phyloP scores from a whole-genome alignment of 768 basidiomycete genomes.

The Pleurotus citrinopileatus region DNA sequence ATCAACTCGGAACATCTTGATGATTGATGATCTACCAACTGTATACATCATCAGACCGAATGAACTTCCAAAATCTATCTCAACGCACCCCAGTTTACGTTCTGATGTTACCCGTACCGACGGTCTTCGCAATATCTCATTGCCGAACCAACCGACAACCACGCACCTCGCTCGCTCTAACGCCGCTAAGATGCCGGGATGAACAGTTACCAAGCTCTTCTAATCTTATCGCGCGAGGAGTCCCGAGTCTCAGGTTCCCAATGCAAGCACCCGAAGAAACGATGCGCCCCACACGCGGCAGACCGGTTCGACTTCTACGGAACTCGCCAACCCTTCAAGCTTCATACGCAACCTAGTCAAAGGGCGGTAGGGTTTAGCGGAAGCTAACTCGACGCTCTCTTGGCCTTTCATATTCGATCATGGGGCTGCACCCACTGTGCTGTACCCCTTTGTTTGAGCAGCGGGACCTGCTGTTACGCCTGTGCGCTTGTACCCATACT shows the following conservation, averaged over 20 bases:
- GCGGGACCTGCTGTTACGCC: not conserved
- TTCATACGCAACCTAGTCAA: not conserved
- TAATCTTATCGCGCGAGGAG: not conserved
- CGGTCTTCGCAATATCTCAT: no score
- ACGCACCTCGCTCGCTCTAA: not conserved
- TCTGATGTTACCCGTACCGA: no score
- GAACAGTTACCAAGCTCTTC: not conserved
- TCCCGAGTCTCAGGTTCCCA: no score
- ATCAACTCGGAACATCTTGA: no score
- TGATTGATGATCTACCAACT: no score
- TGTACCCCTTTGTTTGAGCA: not conserved
- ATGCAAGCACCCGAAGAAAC: not conserved
- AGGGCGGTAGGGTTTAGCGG: not conserved
- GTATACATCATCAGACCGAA: no score
- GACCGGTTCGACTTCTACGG: not conserved
- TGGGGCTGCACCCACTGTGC: not conserved
- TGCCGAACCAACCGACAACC: no score
- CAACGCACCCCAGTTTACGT: no score
- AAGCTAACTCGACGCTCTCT: not conserved
- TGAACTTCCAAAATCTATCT: no score
- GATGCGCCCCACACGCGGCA: not conserved
- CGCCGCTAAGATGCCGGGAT: slow-evolving; percentile 1
- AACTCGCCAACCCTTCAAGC: not conserved
- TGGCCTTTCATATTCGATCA: not conserved
- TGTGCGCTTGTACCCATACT: no score